Evolutionary conservation across 1,284 basidiomycete species (phyloP).

Genomic region (Coniferiporia sulphurascens): DNA sequence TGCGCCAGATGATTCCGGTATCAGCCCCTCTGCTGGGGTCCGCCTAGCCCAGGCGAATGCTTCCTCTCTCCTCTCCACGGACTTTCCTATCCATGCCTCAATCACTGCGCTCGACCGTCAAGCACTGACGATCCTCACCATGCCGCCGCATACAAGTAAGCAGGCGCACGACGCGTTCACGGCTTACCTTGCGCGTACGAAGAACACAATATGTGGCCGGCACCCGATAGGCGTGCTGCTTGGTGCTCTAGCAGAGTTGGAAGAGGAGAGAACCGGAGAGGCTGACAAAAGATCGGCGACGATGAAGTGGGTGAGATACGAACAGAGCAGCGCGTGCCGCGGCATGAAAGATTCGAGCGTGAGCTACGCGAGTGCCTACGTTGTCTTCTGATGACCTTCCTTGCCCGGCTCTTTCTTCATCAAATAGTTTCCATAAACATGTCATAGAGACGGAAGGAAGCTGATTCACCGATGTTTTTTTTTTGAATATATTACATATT

Average conservation of each 20-base stretch:
- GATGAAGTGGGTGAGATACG: conserved; percentile 83
- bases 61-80: conserved; percentile 35
- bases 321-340: conserved; percentile 81
- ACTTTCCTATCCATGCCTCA: conserved; percentile 60
- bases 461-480: too few species aligned
- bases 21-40: conserved; percentile 33
- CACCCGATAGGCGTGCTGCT: conserved; percentile 94
- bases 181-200: conserved; percentile 73
- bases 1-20: conserved; percentile 38
- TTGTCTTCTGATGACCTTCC: conserved; percentile 41
- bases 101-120: conserved; percentile 75
- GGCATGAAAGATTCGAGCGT: conserved; percentile 81
- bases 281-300: conserved; percentile 30
- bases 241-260: conserved; percentile 54
- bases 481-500: too few species aligned
- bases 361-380: conserved; percentile 89
- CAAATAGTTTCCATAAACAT: neutral
- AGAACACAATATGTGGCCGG: conserved; percentile 96
- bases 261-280: conserved; percentile 22
- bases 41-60: conserved; percentile 44
- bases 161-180: conserved; percentile 64
- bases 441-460: too few species aligned
- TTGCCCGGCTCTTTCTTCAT: neutral
- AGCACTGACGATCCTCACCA: conserved; percentile 69
- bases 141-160: conserved; percentile 48